A percentile compares a stretch with the other conserved stretches of the same genome.
Conservation (phyloP, 2,329 filamentous ascomycete genomes). For the Metarhizium sp. region DNA sequence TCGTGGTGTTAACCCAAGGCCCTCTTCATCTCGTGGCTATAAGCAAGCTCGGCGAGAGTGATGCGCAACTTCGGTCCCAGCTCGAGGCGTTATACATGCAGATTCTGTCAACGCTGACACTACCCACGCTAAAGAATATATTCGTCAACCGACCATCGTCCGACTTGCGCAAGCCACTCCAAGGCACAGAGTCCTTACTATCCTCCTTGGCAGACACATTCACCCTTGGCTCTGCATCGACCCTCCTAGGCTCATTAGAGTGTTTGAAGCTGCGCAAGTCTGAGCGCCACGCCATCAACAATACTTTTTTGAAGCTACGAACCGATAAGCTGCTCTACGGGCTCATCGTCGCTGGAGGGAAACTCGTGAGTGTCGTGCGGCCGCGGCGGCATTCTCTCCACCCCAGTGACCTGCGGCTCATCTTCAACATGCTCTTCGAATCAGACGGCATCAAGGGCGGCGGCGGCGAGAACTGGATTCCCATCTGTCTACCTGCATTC, state of each 20-base stretch:
- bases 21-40: conserved; percentile 91
- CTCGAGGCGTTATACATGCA: conserved; percentile 97
- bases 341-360: conserved; percentile 83
- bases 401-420: conserved; percentile 87
- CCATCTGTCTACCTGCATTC: conserved; percentile 89
- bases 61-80: conserved; percentile 76
- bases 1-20: conserved; percentile 76
- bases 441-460: conserved; percentile 85
- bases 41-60: conserved; percentile 85
- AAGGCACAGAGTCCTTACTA: conserved; percentile 84
- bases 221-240: conserved; percentile 82
- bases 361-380: conserved; percentile 87
- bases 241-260: conserved; percentile 81
- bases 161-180: conserved; percentile 78
- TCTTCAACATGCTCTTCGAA: conserved; percentile 99
- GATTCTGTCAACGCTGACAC: conserved; percentile 86
- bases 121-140: conserved; percentile 77
- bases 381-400: conserved; percentile 93
- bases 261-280: conserved; percentile 88
- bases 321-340: conserved; percentile 80
- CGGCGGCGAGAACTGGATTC: conserved; percentile 93
- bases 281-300: conserved; percentile 79
- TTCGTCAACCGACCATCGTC: conserved; percentile 90
- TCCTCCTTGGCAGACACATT: conserved; percentile 93
- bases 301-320: conserved; percentile 69